A percentile compares a stretch with the other conserved stretches of the same genome.
These are phyloP conservation scores for Delonix regia DNA, from an alignment of 306 rosid species.

Conservation along the genomic window DNA sequence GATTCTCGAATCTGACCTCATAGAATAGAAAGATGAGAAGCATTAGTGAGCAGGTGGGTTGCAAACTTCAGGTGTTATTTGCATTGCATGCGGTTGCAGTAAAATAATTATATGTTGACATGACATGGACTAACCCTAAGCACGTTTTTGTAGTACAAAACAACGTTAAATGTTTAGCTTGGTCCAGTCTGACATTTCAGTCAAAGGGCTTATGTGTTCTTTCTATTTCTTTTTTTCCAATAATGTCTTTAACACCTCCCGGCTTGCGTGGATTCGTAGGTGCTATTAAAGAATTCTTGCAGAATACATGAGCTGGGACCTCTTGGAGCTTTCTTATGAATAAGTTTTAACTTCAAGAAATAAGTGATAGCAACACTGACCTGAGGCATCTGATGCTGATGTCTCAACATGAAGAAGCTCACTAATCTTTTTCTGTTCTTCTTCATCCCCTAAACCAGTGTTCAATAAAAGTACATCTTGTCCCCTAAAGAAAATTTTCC, in stretches of 20 bases:
- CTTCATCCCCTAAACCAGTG: conserved; percentile 75
- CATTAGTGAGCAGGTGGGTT: neutral
- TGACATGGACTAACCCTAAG: neutral
- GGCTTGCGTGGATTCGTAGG: neutral
- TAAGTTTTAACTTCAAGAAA: conserved; percentile 1
- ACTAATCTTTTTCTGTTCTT: conserved; percentile 66
- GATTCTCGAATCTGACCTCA: neutral
- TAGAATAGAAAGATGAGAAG: neutral
- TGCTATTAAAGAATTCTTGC: neutral
- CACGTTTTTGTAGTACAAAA: neutral
- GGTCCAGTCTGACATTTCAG: neutral
- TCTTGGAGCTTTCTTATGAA: conserved; percentile 16
- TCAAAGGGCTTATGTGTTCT: neutral
- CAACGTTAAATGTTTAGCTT: neutral
- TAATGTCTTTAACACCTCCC: neutral
- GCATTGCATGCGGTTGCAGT: neutral
- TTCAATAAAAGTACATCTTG: conserved; percentile 72
- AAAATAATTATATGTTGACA: neutral
- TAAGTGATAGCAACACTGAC: conserved; percentile 49
- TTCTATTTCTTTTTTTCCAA: too few species aligned
- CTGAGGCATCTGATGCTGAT: conserved; percentile 58
- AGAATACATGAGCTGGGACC: neutral
- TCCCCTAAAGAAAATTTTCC: conserved; percentile 57
- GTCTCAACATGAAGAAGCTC: conserved; percentile 68
- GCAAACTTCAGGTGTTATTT: neutral